Conservation (phyloP, 2,329 filamentous ascomycete species). For the Herpotrichia juniperi region DNA sequence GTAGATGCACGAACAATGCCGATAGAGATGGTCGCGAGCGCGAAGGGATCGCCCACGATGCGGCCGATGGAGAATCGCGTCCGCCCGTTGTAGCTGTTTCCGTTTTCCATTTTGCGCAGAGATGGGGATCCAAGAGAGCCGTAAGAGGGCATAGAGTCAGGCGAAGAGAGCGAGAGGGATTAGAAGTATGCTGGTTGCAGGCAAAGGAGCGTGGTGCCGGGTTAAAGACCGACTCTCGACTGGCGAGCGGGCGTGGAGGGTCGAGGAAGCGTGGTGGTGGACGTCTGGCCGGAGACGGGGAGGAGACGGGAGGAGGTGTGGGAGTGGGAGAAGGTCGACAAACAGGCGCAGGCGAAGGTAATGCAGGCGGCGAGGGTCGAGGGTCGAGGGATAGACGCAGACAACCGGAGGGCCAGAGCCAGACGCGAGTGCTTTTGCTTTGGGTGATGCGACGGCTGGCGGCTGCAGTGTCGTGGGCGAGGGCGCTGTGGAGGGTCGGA, state of each 20-base stretch:
- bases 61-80: conserved; percentile 76
- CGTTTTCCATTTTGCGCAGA: conserved; percentile 79
- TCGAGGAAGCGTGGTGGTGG: conserved; percentile 4
- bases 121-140: conserved; percentile 75
- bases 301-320: conserved; percentile 2
- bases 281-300: conserved; percentile 27
- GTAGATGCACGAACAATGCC: conserved; percentile 70
- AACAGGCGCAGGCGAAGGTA: not conserved
- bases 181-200: conserved; percentile 26
- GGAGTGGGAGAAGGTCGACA: conserved; percentile 4
- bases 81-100: conserved; percentile 53
- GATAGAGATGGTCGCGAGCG: conserved; percentile 92
- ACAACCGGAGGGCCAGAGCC: conserved; percentile 13
- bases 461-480: conserved; percentile 11
- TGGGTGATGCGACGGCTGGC: conserved; percentile 18
- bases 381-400: conserved; percentile 3
- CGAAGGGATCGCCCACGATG: conserved; percentile 95
- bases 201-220: conserved; percentile 23
- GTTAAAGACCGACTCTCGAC: conserved; percentile 19
- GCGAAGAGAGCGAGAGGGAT: conserved; percentile 2
- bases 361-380: conserved; percentile 4
- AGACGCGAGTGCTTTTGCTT: conserved; percentile 8
- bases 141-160: conserved; percentile 71
- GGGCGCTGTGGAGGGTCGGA: conserved; percentile 3
- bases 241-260: conserved; percentile 12